Conservation (phyloP, 139 green algal species). For the Chlamydomonas sp. region DNA sequence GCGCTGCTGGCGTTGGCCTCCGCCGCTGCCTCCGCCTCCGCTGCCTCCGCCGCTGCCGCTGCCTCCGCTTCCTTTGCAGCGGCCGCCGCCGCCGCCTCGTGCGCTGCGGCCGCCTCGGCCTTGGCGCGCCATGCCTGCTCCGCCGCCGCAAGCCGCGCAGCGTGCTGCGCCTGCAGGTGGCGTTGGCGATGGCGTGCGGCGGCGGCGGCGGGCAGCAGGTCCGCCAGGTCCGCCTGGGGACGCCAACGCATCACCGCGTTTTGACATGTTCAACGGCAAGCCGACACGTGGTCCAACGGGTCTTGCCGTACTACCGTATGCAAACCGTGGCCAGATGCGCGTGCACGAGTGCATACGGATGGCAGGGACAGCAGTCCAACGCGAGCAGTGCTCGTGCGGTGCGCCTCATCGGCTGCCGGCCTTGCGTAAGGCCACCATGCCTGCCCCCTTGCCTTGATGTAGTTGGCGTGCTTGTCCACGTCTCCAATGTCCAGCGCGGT, state of each 20-base stretch:
- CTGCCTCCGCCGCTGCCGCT: background rate
- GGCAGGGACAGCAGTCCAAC: too few relatives aligned
- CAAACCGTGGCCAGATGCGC: background rate
- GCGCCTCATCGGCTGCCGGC: too few relatives aligned
- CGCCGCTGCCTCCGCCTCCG: too few relatives aligned
- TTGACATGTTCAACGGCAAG: background rate
- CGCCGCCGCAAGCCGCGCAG: slow-evolving; percentile 11
- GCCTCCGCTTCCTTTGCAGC: background rate
- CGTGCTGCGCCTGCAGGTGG: slow-evolving; percentile 19
- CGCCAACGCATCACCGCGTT: background rate
- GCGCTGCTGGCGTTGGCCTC: background rate
- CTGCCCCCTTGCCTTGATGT: slow-evolving; percentile 2
- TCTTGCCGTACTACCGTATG: too few relatives aligned
- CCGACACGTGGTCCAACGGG: background rate
- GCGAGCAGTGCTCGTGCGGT: too few relatives aligned
- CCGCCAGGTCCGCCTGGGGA: slow-evolving; percentile 1
- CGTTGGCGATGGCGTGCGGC: slow-evolving; percentile 1
- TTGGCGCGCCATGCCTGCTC: background rate
- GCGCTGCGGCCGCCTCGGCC: background rate
- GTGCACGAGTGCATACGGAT: background rate
- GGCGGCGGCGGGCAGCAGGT: background rate
- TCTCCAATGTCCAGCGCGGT: slow-evolving; percentile 19
- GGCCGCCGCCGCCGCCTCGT: background rate
- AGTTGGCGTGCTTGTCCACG: background rate
- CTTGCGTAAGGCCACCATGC: background rate